Conservation (phyloP, 2,329 filamentous ascomycete species). For the Diatrype stigma region DNA sequence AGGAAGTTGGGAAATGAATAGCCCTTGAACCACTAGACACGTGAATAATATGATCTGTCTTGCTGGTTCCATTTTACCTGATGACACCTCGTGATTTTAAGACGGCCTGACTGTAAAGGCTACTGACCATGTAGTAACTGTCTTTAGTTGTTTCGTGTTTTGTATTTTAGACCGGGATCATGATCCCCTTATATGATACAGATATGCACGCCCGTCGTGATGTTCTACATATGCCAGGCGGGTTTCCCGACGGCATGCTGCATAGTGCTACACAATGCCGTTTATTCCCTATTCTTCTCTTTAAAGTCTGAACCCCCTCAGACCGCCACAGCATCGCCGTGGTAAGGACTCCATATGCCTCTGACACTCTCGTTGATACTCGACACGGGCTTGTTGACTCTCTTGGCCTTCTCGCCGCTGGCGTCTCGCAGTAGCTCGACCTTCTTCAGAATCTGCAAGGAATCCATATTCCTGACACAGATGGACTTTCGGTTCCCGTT, state of each 20-base stretch:
- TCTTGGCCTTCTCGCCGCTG: constrained; percentile 69
- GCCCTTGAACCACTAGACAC: neutral
- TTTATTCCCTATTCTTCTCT: constrained; percentile 9
- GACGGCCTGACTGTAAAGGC: too few species aligned
- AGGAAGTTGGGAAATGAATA: neutral
- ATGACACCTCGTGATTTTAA: too few species aligned
- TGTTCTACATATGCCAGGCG: neutral
- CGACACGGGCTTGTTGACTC: constrained; percentile 58
- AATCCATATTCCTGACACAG: constrained; percentile 82
- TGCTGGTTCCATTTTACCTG: too few species aligned
- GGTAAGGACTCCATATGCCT: constrained; percentile 68
- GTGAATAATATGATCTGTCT: constrained; percentile 4
- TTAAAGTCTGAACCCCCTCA: constrained; percentile 27
- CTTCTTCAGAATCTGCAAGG: constrained; percentile 77
- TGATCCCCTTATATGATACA: neutral
- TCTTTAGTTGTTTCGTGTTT: neutral
- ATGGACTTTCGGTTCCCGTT: constrained; percentile 83
- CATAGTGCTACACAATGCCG: neutral
- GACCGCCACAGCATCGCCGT: constrained; percentile 54
- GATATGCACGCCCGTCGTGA: neutral
- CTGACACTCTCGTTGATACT: constrained; percentile 64
- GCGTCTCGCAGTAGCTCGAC: constrained; percentile 67
- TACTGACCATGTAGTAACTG: too few species aligned
- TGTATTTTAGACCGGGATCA: neutral
- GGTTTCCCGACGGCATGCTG: neutral